phyloP scores from a whole-genome alignment of 768 basidiomycete species.

The Coprinopsis cinerea region DNA sequence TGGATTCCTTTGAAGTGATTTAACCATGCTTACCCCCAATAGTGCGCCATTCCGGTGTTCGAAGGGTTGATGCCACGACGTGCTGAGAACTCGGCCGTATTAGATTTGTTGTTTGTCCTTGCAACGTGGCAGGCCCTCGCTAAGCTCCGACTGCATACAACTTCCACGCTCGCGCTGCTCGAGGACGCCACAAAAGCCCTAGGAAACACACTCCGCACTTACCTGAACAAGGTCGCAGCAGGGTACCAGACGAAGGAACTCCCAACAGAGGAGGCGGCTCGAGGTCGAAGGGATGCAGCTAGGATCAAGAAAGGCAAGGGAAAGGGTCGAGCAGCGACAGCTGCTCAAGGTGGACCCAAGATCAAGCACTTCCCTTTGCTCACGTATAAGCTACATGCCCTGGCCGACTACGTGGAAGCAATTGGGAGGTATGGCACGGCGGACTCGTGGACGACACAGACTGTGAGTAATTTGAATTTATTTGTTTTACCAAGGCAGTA shows the following conservation, averaged over 20 bases:
- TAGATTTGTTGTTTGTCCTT: conserved; percentile 20
- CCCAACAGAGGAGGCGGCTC: conserved; percentile 30
- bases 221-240: conserved; percentile 21
- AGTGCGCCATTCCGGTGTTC: conserved; percentile 33
- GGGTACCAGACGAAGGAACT: conserved; percentile 29
- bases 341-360: neutral
- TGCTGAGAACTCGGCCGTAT: conserved; percentile 15
- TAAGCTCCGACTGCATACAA: conserved; percentile 28
- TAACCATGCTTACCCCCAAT: neutral
- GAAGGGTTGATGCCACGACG: conserved; percentile 27
- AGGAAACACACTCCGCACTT: conserved; percentile 25
- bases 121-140: conserved; percentile 30
- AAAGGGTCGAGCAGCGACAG: neutral
- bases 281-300: conserved; percentile 13
- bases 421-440: conserved; percentile 29
- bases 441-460: conserved; percentile 35
- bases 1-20: neutral
- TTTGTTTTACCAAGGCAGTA: neutral
- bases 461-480: conserved; percentile 20
- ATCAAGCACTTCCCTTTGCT: neutral
- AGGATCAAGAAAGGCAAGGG: neutral
- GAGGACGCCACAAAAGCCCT: conserved; percentile 21
- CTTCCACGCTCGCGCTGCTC: conserved; percentile 19
- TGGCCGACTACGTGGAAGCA: conserved; percentile 28
- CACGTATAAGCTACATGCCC: conserved; percentile 33